Percentiles rank a stretch among this genome's conserved stretches.
phyloP scores from a whole-genome alignment of 2,329 filamentous ascomycete species.

The Scytalidium sp. region DNA sequence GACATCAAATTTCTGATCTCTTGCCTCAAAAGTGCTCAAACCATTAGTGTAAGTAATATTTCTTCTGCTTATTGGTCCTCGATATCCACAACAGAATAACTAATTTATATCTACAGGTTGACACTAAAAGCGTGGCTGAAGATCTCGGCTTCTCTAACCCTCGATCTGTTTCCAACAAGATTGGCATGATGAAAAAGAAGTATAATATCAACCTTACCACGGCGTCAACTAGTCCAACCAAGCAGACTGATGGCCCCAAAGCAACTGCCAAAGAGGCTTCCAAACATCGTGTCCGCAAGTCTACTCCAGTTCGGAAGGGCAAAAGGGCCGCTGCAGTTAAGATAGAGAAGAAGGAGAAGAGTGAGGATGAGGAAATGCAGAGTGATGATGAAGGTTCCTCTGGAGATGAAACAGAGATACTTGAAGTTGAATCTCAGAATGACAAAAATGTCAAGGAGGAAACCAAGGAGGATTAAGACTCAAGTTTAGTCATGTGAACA shows the following conservation, averaged over 20 bases:
- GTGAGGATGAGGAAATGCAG: constrained; percentile 6
- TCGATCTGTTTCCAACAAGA: constrained; percentile 20
- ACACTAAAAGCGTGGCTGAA: constrained; percentile 16
- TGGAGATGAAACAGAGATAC: neutral
- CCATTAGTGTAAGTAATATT: constrained; percentile 16
- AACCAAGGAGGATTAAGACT: neutral
- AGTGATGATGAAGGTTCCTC: neutral
- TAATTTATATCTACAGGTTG: constrained; percentile 13
- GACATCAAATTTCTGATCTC: constrained; percentile 21
- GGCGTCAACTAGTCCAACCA: neutral
- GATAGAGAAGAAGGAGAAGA: constrained; percentile 19
- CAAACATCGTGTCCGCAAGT: constrained; percentile 3
- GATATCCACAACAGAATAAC: neutral
- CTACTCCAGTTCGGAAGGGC: constrained; percentile 9
- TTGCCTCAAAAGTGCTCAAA: constrained; percentile 20
- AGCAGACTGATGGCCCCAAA: neutral
- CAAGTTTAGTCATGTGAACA: neutral
- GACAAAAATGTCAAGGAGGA: constrained; percentile 5
- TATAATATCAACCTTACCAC: constrained; percentile 15
- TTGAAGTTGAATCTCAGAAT: neutral
- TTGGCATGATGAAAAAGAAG: constrained; percentile 22
- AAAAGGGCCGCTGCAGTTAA: constrained; percentile 13
- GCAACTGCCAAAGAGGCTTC: constrained; percentile 4
- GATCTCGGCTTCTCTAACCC: constrained; percentile 15
- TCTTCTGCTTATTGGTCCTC: neutral